These are phyloP conservation scores for Ogataea zsoltii DNA, from an alignment of 805 yeast species.

Conservation along the genomic window DNA sequence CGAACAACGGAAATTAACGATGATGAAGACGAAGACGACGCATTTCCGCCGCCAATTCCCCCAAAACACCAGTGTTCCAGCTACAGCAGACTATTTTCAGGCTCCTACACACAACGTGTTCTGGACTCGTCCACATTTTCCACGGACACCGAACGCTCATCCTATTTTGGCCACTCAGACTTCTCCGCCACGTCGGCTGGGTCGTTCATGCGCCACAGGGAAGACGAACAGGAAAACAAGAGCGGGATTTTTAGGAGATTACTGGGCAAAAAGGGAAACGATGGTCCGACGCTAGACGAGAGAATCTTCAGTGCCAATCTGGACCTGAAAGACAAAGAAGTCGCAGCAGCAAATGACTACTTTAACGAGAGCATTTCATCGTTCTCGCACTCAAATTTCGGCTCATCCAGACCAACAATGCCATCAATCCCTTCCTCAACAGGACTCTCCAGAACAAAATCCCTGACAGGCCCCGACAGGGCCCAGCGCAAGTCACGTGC, in stretches of 20 bases:
- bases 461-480: constrained; percentile 68
- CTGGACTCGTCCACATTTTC: constrained; percentile 35
- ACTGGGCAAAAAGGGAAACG: constrained; percentile 35
- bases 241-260: constrained; percentile 47
- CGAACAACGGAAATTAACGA: background rate
- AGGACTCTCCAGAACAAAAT: constrained; percentile 71
- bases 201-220: constrained; percentile 71
- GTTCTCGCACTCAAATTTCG: constrained; percentile 26
- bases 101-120: constrained; percentile 28
- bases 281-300: constrained; percentile 36
- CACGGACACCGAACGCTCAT: constrained; percentile 39
- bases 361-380: constrained; percentile 25
- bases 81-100: constrained; percentile 17
- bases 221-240: constrained; percentile 30
- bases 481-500: constrained; percentile 67
- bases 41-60: constrained; percentile 37
- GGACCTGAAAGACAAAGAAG: too few relatives aligned
- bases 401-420: background rate
- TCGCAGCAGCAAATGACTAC: too few relatives aligned
- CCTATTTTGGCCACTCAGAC: constrained; percentile 60
- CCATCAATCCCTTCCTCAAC: background rate
- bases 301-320: constrained; percentile 26
- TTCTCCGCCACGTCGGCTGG: constrained; percentile 91
- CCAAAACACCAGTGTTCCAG: constrained; percentile 34
- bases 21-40: constrained; percentile 17